Conservation (phyloP, 1,139 yeast species). For the Taphrina communis region DNA sequence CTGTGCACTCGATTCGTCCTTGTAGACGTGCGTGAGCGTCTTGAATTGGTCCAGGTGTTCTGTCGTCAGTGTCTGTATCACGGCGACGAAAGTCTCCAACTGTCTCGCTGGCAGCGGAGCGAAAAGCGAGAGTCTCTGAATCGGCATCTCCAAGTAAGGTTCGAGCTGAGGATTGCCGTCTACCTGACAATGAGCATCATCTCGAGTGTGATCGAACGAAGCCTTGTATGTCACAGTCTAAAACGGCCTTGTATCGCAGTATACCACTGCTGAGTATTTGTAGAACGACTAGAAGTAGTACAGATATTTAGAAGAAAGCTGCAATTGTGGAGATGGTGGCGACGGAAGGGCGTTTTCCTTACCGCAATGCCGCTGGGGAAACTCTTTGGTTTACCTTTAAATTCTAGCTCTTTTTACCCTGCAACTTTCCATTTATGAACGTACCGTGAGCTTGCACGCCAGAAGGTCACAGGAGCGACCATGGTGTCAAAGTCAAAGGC, state of each 20-base stretch:
- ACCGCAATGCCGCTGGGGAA: too few relatives aligned
- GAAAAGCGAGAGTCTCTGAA: slow-evolving; percentile 28
- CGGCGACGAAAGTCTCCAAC: slow-evolving; percentile 19
- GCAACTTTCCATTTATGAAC: neutral
- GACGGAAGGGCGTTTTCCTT: neutral
- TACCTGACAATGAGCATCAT: too few relatives aligned
- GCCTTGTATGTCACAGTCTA: too few relatives aligned
- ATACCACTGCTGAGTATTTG: too few relatives aligned
- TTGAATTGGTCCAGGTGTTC: slow-evolving; percentile 29
- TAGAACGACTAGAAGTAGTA: too few relatives aligned
- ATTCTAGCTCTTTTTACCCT: neutral
- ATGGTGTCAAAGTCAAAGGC: slow-evolving; percentile 28
- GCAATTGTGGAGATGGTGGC: slow-evolving; percentile 5
- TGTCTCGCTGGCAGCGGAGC: slow-evolving; percentile 25
- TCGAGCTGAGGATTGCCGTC: neutral
- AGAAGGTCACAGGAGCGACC: neutral
- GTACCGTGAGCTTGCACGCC: too few relatives aligned
- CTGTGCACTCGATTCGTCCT: slow-evolving; percentile 20
- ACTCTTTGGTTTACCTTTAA: neutral
- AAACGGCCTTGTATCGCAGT: too few relatives aligned
- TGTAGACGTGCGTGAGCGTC: slow-evolving; percentile 29
- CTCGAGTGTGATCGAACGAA: too few relatives aligned
- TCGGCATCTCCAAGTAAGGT: slow-evolving; percentile 16
- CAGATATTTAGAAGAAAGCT: neutral
- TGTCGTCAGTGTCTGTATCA: slow-evolving; percentile 24